phyloP scores from a whole-genome alignment of 805 yeast species.

The Cephaloascus albidus region DNA sequence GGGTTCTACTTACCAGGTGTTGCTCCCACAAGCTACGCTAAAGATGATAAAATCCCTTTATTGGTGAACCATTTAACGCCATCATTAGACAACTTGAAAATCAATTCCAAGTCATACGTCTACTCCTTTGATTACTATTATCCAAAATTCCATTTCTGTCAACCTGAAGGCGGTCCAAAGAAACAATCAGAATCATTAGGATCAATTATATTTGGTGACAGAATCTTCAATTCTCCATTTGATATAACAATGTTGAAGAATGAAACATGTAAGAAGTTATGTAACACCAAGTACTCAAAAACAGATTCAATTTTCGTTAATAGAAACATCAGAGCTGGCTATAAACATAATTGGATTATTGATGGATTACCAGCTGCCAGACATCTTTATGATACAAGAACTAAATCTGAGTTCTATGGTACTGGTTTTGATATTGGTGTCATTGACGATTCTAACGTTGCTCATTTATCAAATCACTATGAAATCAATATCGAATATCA shows the following conservation, averaged over 20 bases:
- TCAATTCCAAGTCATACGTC: conserved; percentile 42
- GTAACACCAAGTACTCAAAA: conserved; percentile 48
- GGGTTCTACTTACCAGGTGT: conserved; percentile 95
- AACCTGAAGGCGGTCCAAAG: conserved; percentile 53
- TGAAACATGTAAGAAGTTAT: conserved; percentile 57
- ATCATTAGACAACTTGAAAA: conserved; percentile 32
- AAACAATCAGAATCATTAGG: conserved; percentile 89
- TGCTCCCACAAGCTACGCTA: conserved; percentile 82
- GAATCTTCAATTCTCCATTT: conserved; percentile 90
- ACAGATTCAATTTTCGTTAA: conserved; percentile 70
- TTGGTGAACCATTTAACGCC: conserved; percentile 90
- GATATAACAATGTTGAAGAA: conserved; percentile 70
- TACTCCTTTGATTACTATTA: conserved; percentile 81
- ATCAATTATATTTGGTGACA: conserved; percentile 88
- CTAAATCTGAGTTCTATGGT: conserved; percentile 58
- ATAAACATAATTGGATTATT: conserved; percentile 83
- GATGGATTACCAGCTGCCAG: conserved; percentile 94
- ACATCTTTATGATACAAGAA: conserved; percentile 42
- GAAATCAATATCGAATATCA: conserved; percentile 79
- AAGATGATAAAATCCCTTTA: conserved; percentile 66
- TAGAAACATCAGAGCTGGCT: conserved; percentile 72
- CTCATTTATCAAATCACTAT: conserved; percentile 74
- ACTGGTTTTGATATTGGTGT: conserved; percentile 76
- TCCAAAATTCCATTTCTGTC: conserved; percentile 76
- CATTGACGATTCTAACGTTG: conserved; percentile 36